A percentile compares a stretch with the other conserved stretches of the same genome.
Conservation (phyloP, 805 yeast genomes). For the Myxozyma monticola region DNA sequence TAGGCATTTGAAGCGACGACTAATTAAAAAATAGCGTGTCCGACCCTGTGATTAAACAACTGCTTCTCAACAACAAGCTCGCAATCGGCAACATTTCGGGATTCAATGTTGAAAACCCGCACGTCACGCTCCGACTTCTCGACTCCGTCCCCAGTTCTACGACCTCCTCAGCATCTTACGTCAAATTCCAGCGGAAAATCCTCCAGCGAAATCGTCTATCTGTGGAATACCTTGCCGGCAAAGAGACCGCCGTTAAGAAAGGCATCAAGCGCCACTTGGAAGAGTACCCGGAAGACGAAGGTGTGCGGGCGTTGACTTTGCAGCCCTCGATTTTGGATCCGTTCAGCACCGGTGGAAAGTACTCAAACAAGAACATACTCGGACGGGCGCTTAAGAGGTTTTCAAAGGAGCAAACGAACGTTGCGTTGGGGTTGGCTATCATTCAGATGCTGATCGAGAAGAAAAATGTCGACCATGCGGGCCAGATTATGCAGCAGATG, state of each 20-base stretch:
- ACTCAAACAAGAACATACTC: conserved; percentile 21
- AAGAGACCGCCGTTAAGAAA: conserved; percentile 19
- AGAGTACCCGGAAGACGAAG: conserved; percentile 23
- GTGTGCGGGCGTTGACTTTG: conserved; percentile 14
- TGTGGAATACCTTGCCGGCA: conserved; percentile 24
- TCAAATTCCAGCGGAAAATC: conserved; percentile 12
- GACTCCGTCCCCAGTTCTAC: conserved; percentile 13
- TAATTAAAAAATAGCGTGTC: not conserved
- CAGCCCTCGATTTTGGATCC: conserved; percentile 25
- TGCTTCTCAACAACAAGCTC: conserved; percentile 40
- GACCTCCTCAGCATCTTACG: conserved; percentile 9
- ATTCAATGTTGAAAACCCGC: conserved; percentile 18
- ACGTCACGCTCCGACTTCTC: conserved; percentile 16
- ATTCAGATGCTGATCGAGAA: conserved; percentile 34
- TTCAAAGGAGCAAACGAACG: conserved; percentile 35
- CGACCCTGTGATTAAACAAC: conserved; percentile 30
- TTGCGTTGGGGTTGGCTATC: conserved; percentile 35
- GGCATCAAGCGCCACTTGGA: conserved; percentile 25
- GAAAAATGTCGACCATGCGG: conserved; percentile 34
- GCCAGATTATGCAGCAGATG: conserved; percentile 32
- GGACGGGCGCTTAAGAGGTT: conserved; percentile 33
- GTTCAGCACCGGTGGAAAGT: conserved; percentile 25
- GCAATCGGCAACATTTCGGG: conserved; percentile 1
- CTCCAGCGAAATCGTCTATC: conserved; percentile 19
- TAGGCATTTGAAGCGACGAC: no score